Conservation (phyloP, 345 rosid genomes). For the Eucalyptus fibrosa region DNA sequence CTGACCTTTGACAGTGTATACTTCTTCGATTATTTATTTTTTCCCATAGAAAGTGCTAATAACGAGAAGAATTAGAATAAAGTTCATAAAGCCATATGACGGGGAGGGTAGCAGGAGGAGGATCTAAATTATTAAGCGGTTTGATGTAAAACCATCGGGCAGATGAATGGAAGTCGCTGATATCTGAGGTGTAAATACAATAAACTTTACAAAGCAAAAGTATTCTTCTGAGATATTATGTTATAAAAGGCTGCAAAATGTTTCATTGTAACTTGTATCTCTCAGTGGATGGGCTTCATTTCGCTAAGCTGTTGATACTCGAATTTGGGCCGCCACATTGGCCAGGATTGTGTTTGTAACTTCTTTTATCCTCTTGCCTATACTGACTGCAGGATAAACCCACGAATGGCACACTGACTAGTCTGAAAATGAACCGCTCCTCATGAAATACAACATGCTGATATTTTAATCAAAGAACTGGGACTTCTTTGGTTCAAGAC, state of each 20-base stretch:
- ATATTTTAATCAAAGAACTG: neutral
- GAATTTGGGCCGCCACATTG: neutral
- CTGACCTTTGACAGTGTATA: neutral
- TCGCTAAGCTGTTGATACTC: neutral
- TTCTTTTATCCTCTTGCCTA: neutral
- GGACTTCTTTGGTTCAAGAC: neutral
- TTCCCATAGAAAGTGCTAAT: neutral
- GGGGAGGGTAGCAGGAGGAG: neutral
- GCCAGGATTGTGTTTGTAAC: neutral
- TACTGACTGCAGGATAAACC: neutral
- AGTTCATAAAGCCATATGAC: neutral
- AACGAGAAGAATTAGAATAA: neutral
- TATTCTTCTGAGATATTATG: neutral
- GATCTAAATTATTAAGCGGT: neutral
- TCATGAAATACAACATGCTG: neutral
- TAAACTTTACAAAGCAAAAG: neutral
- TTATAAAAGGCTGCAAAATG: neutral
- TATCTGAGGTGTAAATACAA: neutral
- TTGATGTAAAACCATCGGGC: neutral
- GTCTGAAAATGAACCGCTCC: neutral
- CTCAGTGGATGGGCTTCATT: neutral
- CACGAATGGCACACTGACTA: neutral
- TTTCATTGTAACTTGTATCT: neutral
- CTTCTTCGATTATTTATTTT: neutral
- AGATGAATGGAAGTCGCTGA: neutral